phyloP scores from a whole-genome alignment of 2,329 filamentous ascomycete species.

The Botrytis squamosa region DNA sequence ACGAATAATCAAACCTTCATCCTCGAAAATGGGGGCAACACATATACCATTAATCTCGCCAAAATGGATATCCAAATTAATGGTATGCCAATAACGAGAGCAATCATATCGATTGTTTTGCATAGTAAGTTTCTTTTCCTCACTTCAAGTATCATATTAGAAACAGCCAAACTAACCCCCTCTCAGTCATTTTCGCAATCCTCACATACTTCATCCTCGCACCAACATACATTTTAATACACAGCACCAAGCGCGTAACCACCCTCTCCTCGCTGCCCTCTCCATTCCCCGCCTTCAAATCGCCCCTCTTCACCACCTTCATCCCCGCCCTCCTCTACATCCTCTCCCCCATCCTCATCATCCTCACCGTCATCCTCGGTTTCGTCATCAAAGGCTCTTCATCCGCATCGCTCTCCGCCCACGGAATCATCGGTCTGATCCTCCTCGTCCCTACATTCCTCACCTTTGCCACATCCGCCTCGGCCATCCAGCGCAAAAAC shows the following conservation, averaged over 20 bases:
- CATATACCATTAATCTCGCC: not conserved
- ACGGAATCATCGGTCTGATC: not conserved
- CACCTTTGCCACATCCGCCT: not conserved
- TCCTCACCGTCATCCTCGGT: not conserved
- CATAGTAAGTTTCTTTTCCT: not conserved
- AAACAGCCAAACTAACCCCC: not conserved
- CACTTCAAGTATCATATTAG: accelerated
- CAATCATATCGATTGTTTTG: not conserved
- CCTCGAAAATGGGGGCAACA: not conserved
- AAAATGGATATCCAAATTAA: not conserved
- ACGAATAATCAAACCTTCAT: not conserved
- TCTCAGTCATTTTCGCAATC: not conserved
- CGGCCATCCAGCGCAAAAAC: not conserved
- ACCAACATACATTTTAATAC: not conserved
- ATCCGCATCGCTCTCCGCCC: not conserved
- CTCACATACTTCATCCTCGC: not conserved
- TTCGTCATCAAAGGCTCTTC: not conserved
- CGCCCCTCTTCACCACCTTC: not conserved
- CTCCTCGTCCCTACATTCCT: not conserved
- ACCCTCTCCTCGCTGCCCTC: not conserved
- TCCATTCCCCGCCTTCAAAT: not conserved
- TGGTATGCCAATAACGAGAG: not conserved
- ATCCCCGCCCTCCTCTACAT: not conserved
- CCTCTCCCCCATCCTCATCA: not conserved
- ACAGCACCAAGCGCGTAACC: not conserved